phyloP scores from a whole-genome alignment of 108 stramenopile species.

The Discostella stelligeroides region DNA sequence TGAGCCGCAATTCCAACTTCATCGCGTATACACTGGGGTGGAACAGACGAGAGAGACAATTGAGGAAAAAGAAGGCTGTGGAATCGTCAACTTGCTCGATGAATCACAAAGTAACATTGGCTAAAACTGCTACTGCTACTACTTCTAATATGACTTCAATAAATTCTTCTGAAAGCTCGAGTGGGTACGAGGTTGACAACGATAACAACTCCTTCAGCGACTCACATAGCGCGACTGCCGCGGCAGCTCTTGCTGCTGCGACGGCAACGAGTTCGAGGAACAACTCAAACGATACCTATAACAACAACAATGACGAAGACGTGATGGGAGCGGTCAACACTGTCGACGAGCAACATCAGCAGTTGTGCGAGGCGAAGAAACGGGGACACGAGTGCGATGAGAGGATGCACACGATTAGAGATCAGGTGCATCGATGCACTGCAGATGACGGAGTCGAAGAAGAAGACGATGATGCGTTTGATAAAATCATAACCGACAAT shows the following conservation, averaged over 20 bases:
- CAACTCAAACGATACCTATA: too few species aligned
- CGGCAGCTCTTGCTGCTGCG: too few species aligned
- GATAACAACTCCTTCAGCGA: too few species aligned
- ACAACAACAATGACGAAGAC: too few species aligned
- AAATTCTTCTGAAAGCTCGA: too few species aligned
- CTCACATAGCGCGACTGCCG: too few species aligned
- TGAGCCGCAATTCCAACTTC: conserved; percentile 49
- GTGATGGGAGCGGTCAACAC: not conserved
- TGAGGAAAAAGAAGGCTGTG: conserved; percentile 14
- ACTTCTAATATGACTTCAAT: too few species aligned
- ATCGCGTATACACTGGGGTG: conserved; percentile 53
- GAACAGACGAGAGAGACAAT: conserved; percentile 15
- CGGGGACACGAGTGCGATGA: conserved; percentile 39
- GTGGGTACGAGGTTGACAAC: too few species aligned
- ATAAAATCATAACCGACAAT: not conserved
- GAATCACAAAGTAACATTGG: too few species aligned
- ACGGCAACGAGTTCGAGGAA: too few species aligned
- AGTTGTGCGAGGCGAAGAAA: conserved; percentile 9
- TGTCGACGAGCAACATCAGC: not conserved
- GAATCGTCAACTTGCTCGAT: too few species aligned
- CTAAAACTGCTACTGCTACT: too few species aligned
- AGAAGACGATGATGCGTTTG: not conserved
- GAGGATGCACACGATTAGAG: conserved; percentile 33
- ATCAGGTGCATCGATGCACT: conserved; percentile 19
- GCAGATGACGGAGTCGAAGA: not conserved